These are phyloP conservation scores for Candida glaebosa DNA, from an alignment of 805 yeast genomes.

Conservation along the genomic window DNA sequence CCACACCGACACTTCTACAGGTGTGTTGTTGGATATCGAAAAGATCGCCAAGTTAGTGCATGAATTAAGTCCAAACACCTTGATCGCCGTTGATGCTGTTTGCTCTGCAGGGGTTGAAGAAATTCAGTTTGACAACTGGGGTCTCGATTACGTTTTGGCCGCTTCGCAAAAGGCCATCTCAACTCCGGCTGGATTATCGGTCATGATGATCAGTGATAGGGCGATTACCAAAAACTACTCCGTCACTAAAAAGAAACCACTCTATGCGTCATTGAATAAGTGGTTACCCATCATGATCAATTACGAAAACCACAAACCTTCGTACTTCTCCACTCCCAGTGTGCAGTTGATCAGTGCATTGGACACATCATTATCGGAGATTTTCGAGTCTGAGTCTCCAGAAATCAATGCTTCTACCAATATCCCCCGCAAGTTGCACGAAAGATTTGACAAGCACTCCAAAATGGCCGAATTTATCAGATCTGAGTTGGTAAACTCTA, in stretches of 20 bases:
- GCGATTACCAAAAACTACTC: constrained; percentile 1
- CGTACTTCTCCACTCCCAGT: constrained; percentile 10
- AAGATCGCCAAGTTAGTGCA: constrained; percentile 6
- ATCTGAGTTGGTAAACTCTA: constrained; percentile 3
- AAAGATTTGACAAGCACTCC: constrained; percentile 4
- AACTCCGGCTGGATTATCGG: constrained; percentile 9
- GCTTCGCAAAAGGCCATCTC: constrained; percentile 9
- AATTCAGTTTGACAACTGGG: constrained; percentile 14
- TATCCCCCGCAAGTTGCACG: constrained; percentile 3
- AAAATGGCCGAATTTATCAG: constrained; percentile 5
- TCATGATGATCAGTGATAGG: constrained; percentile 6
- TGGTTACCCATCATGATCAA: constrained; percentile 10
- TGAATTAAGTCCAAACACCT: constrained; percentile 4
- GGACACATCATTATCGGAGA: constrained; percentile 7
- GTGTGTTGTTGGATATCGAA: constrained; percentile 8
- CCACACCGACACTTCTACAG: constrained; percentile 11
- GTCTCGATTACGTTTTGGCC: constrained; percentile 11
- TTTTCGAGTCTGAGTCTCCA: constrained; percentile 7
- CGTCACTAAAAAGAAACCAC: constrained; percentile 4
- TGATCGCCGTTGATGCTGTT: constrained; percentile 11
- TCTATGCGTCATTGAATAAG: constrained; percentile 6
- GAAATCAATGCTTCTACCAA: constrained; percentile 6
- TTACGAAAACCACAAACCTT: constrained; percentile 8
- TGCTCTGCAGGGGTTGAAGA: constrained; percentile 13
- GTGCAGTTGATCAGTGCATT: constrained; percentile 7